These are phyloP conservation scores for Incumbomyces delicatus DNA, from an alignment of 2,329 filamentous ascomycete species.

Conservation along the genomic window DNA sequence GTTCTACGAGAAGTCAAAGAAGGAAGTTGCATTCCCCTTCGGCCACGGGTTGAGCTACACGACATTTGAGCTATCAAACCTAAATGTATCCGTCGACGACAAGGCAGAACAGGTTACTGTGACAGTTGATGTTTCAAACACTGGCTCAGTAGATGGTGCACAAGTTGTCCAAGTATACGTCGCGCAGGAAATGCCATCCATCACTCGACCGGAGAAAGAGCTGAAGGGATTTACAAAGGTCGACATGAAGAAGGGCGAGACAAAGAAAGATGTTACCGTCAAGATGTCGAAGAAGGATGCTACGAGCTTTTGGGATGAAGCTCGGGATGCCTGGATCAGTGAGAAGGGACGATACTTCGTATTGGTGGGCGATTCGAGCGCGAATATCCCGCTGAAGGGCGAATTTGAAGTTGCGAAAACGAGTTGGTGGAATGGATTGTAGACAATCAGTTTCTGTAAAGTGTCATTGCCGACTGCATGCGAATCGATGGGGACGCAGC, in stretches of 20 bases:
- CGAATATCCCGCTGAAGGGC: conserved; percentile 33
- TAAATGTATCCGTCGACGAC: conserved; percentile 36
- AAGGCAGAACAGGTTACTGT: conserved; percentile 40
- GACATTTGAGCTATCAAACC: conserved; percentile 48
- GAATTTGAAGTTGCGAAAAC: conserved; percentile 51
- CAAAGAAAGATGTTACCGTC: conserved; percentile 43
- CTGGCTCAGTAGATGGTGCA: conserved; percentile 41
- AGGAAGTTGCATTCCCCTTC: conserved; percentile 62
- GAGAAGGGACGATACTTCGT: conserved; percentile 58
- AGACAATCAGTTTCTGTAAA: not conserved
- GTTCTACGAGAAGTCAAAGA: conserved; percentile 63
- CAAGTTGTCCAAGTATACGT: conserved; percentile 49
- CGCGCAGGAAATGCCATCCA: conserved; percentile 37
- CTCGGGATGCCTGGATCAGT: conserved; percentile 53
- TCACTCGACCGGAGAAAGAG: conserved; percentile 51
- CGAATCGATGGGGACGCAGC: no score
- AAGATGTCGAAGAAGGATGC: conserved; percentile 52
- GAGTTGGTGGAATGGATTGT: conserved; percentile 59
- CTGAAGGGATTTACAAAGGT: conserved; percentile 59
- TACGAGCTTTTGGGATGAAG: conserved; percentile 62
- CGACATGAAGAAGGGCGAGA: conserved; percentile 49
- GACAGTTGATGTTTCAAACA: conserved; percentile 42
- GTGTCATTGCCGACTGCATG: no score
- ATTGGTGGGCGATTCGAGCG: conserved; percentile 46
- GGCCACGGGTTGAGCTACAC: conserved; percentile 74